phyloP scores from a whole-genome alignment of 2,329 filamentous ascomycete genomes.

The Coniosporium tulheliwenetii region DNA sequence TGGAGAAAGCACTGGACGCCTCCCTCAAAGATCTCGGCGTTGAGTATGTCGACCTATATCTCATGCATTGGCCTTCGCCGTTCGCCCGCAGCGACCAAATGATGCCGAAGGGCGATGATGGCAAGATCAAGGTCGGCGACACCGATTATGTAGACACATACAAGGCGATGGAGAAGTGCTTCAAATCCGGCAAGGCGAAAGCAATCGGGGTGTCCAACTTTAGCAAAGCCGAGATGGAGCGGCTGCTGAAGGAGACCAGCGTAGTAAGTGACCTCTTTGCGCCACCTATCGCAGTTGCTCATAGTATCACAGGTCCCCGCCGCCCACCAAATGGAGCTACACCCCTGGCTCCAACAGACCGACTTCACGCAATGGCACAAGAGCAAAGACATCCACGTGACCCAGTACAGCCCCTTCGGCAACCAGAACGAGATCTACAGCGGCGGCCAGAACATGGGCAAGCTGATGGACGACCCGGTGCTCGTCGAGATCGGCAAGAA shows the following conservation, averaged over 20 bases:
- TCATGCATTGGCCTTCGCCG: constrained; percentile 51
- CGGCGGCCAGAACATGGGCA: constrained; percentile 24
- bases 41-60: constrained; percentile 53
- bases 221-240: constrained; percentile 30
- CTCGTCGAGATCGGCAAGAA: constrained; percentile 36
- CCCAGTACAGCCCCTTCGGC: constrained; percentile 39
- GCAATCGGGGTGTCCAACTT: constrained; percentile 41
- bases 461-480: constrained; percentile 35
- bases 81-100: constrained; percentile 32
- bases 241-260: constrained; percentile 26
- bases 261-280: constrained; percentile 12
- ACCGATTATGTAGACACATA: constrained; percentile 37
- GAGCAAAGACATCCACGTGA: constrained; percentile 34
- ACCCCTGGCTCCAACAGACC: constrained; percentile 37
- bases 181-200: constrained; percentile 22
- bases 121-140: constrained; percentile 24
- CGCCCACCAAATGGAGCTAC: constrained; percentile 35
- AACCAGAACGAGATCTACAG: constrained; percentile 37
- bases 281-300: not conserved
- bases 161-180: constrained; percentile 26
- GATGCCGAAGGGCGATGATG: constrained; percentile 29
- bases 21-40: constrained; percentile 47
- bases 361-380: constrained; percentile 33
- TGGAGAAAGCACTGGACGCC: constrained; percentile 42
- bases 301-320: constrained; percentile 20